Conservation (phyloP, 306 rosid species). For the Gleditsia sinensis region DNA sequence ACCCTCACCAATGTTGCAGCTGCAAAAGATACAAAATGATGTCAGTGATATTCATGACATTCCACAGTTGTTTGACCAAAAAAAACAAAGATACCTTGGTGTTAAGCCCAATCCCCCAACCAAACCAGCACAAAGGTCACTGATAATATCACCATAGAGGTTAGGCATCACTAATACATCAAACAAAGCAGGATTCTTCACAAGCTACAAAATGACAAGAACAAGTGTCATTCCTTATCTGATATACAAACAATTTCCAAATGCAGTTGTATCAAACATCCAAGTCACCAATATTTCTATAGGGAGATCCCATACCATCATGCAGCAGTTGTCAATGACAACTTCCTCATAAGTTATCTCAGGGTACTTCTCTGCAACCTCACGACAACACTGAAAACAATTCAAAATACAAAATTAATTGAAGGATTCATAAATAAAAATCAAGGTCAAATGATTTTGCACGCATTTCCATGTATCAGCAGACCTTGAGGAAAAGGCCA, state of each 20-base stretch:
- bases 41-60: slow-evolving; percentile 34
- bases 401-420: slow-evolving; percentile 23
- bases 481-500: slow-evolving; percentile 82
- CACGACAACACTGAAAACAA: slow-evolving; percentile 87
- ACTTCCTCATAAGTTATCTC: slow-evolving; percentile 95
- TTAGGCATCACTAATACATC: slow-evolving; percentile 99
- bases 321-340: slow-evolving; percentile 97
- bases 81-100: slow-evolving; percentile 67
- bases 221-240: slow-evolving; percentile 17
- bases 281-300: slow-evolving; percentile 29
- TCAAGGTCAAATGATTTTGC: neutral
- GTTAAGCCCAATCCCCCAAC: slow-evolving; percentile 98
- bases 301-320: slow-evolving; percentile 70
- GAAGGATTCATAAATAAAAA: slow-evolving; percentile 6
- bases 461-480: slow-evolving; percentile 6
- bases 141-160: slow-evolving; percentile 96
- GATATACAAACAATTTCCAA: slow-evolving; percentile 9
- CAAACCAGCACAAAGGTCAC: slow-evolving; percentile 99
- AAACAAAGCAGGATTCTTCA: slow-evolving; percentile 93
- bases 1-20: slow-evolving; percentile 98
- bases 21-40: slow-evolving; percentile 32
- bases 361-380: slow-evolving; percentile 97
- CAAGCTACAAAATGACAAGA: slow-evolving; percentile 68
- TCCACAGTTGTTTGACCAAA: slow-evolving; percentile 6
- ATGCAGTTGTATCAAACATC: slow-evolving; percentile 29